Evolutionary conservation across 257 asterid species (phyloP), one percentile per base, ranked within the genome.

Genomic region (Solanum phureja): DNA sequence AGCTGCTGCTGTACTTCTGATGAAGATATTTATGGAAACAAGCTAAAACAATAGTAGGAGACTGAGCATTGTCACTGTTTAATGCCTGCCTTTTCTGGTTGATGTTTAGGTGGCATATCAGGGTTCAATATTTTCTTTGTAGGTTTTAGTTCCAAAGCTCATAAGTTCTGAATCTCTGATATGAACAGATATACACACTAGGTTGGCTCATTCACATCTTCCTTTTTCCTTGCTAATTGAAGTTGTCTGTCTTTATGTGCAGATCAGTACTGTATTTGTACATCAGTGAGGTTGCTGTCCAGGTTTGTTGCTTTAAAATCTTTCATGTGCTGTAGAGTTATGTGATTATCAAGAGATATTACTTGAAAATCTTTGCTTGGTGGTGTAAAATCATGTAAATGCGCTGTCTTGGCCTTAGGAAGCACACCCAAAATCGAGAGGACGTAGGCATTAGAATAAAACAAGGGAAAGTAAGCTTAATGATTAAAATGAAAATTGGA

Each of bases 251-350:
- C 83, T 87, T 58, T 82, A 82, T 90, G 84, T 90, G 93, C 98
- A 97, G 99, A 94, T 94, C 93, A 79, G 89, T 92, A 44, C 91
- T 97, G 83, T 90, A 92, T 92, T 75, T 93, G 90, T 94, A 94
- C 81, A 88, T 90, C 90, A 93, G 98, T 85, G 98, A 93, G 92
- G 95, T 97, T 89, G 91, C 90, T 88, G 94, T 89, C 93, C 98
- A 95, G 98, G 98, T 96, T 75, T 60, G 92, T 86, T 86, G 85
- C 90, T 60, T 76, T 49, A 11, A 71, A 24, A 40, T 85, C 68
- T 81, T 89, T 38, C 82, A 64, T 64, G 85, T 46, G 27, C 66
- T 81, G 6, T 46, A 46, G 68, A 46, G 66, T 44, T 9, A 46
- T 46, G 68, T 81, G 11, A 46, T 44, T 81, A 81, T 81, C 42